Conservation (phyloP, 2,329 filamentous ascomycete genomes). For the Colletotrichum lentis region DNA sequence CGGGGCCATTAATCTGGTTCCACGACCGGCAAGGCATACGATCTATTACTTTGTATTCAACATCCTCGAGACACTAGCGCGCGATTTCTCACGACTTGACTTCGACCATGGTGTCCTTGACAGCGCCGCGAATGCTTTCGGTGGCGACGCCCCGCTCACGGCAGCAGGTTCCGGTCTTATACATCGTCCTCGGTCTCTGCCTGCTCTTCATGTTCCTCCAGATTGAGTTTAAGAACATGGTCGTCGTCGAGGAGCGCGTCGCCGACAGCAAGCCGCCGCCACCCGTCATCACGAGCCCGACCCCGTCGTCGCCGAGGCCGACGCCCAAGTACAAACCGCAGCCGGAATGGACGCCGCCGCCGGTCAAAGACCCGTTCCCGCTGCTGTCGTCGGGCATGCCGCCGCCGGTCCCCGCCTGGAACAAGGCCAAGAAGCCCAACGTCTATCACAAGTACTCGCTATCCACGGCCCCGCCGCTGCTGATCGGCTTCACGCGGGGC, state of each 20-base stretch:
- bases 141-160: slow-evolving; percentile 5
- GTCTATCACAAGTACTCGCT: slow-evolving; percentile 52
- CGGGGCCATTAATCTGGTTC: too few relatives aligned
- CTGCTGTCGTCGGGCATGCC: slow-evolving; percentile 47
- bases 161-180: neutral
- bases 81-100: neutral
- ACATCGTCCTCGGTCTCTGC: slow-evolving; percentile 1
- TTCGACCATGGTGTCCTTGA: slow-evolving; percentile 24
- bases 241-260: neutral
- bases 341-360: slow-evolving; percentile 45
- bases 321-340: slow-evolving; percentile 29
- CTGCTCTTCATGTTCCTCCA: slow-evolving; percentile 19
- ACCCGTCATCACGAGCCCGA: neutral
- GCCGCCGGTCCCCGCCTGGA: slow-evolving; percentile 57
- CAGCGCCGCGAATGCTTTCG: slow-evolving; percentile 22
- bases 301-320: neutral
- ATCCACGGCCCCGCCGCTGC: slow-evolving; percentile 56
- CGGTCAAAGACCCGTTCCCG: slow-evolving; percentile 55
- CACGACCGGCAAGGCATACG: too few relatives aligned
- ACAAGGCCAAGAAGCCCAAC: slow-evolving; percentile 47
- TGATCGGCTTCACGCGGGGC: slow-evolving; percentile 67
- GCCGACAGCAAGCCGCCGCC: neutral
- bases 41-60: too few relatives aligned
- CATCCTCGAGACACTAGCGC: too few relatives aligned
- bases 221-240: slow-evolving; percentile 4